Conservation (phyloP, 192 early-diverging fungal species). For the Geosiphon pyriformis region DNA sequence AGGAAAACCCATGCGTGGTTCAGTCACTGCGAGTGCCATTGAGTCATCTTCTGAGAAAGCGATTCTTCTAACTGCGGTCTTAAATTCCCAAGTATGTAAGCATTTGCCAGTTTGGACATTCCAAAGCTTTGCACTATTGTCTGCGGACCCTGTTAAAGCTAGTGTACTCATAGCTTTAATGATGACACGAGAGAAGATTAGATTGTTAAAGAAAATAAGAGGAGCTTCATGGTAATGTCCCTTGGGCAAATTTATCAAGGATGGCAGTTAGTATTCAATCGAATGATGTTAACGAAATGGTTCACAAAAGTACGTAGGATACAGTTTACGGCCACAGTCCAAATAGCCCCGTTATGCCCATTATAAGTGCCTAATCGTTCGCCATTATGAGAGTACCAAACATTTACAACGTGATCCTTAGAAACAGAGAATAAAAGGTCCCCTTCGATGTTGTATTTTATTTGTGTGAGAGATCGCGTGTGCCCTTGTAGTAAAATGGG, state of each 20-base stretch:
- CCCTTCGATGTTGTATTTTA: conserved; percentile 97
- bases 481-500: conserved; percentile 98
- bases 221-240: no score
- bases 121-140: conserved; percentile 90
- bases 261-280: no score
- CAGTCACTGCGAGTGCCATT: conserved; percentile 88
- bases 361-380: conserved; percentile 91
- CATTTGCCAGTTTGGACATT: conserved; percentile 84
- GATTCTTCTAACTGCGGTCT: conserved; percentile 87
- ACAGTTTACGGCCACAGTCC: conserved; percentile 93
- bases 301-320: conserved; percentile 17
- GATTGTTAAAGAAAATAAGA: background rate
- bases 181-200: background rate
- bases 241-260: no score
- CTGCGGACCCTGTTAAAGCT: conserved; percentile 83
- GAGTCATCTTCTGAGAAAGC: conserved; percentile 87
- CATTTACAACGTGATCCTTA: conserved; percentile 90
- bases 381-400: conserved; percentile 98
- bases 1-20: conserved; percentile 89
- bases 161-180: conserved; percentile 62
- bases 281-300: no score
- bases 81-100: conserved; percentile 87
- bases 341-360: conserved; percentile 91
- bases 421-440: conserved; percentile 93
- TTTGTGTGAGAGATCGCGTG: conserved; percentile 91